These are phyloP conservation scores for Mucor velutinosus DNA, from an alignment of 371 early-diverging fungal species.

Conservation along the genomic window DNA sequence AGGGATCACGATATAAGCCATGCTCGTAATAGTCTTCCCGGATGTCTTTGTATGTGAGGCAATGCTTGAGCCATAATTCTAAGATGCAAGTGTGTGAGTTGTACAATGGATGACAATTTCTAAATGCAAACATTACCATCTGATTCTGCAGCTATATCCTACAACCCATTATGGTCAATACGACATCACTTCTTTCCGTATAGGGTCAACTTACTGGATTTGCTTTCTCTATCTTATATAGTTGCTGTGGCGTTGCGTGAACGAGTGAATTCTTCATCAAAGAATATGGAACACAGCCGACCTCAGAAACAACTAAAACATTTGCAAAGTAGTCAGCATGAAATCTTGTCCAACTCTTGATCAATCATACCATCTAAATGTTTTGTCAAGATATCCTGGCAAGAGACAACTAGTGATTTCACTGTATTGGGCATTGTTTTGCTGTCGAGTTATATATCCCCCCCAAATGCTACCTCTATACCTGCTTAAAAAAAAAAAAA, in stretches of 20 bases:
- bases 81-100: not conserved
- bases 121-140: constrained; percentile 27
- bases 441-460: too few species aligned
- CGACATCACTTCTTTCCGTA: not conserved
- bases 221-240: constrained; percentile 40
- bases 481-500: too few species aligned
- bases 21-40: constrained; percentile 30
- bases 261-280: constrained; percentile 32
- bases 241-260: constrained; percentile 43
- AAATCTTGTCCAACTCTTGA: not conserved
- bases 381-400: constrained; percentile 40
- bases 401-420: constrained; percentile 38
- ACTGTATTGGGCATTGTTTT: constrained; percentile 11
- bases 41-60: constrained; percentile 34
- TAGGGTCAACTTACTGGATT: constrained; percentile 38
- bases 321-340: not conserved
- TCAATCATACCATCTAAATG: constrained; percentile 39
- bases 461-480: too few species aligned
- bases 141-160: constrained; percentile 41
- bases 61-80: constrained; percentile 49
- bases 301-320: constrained; percentile 30
- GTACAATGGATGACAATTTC: not conserved
- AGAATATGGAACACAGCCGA: constrained; percentile 40
- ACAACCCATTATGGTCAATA: not conserved
- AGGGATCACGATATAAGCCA: constrained; percentile 31